phyloP scores from a whole-genome alignment of 768 basidiomycete species.

The Nidularia sp. region DNA sequence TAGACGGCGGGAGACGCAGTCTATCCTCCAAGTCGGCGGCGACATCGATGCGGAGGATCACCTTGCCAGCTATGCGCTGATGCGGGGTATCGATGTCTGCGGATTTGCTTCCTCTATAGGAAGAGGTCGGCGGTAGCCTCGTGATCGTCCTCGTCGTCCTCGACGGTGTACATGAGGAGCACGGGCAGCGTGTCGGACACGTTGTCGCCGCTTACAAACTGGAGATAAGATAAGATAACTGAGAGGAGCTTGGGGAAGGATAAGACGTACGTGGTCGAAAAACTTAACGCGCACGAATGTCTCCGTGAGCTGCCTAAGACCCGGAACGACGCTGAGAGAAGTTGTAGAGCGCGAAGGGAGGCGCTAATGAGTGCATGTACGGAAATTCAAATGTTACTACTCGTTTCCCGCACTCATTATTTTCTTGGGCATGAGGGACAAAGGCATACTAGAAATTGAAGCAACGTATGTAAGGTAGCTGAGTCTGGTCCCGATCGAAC shows the following conservation, averaged over 20 bases:
- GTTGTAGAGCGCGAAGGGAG: slow-evolving; percentile 60
- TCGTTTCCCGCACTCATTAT: too few relatives aligned
- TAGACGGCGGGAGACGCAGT: slow-evolving; percentile 28
- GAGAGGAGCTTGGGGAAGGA: not conserved
- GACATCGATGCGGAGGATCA: slow-evolving; percentile 70
- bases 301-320: slow-evolving; percentile 62
- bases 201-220: slow-evolving; percentile 91
- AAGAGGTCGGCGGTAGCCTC: slow-evolving; percentile 29
- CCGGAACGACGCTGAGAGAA: slow-evolving; percentile 45
- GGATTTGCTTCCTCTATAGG: not conserved
- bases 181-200: slow-evolving; percentile 64
- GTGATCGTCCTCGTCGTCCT: slow-evolving; percentile 55
- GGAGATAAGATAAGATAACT: not conserved
- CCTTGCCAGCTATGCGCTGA: slow-evolving; percentile 70
- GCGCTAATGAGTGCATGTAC: slow-evolving; percentile 40
- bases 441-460: too few relatives aligned
- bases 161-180: slow-evolving; percentile 81
- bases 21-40: slow-evolving; percentile 77
- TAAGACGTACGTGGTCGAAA: slow-evolving; percentile 65
- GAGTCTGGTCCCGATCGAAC: too few relatives aligned
- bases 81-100: slow-evolving; percentile 30
- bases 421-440: too few relatives aligned
- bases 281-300: slow-evolving; percentile 74
- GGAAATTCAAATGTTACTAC: too few relatives aligned
- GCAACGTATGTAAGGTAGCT: too few relatives aligned